Percentiles rank a stretch among this genome's conserved stretches.
Conservation (phyloP, 208 protist species). For the Leishmania gerbilli region DNA sequence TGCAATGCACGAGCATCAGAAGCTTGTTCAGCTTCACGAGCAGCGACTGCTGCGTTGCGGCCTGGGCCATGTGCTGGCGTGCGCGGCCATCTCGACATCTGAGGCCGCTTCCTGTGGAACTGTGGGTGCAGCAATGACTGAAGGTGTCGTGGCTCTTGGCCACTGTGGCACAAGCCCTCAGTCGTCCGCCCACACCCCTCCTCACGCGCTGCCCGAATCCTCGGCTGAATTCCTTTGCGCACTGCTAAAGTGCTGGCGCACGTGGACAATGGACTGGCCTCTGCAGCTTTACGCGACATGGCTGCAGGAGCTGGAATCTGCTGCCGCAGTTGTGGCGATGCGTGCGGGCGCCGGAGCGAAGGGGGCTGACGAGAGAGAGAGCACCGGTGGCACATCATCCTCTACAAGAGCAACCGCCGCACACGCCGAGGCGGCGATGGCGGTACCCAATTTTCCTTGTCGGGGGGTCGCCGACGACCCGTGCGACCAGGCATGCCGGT, state of each 20-base stretch:
- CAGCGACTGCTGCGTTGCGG: constrained; percentile 5
- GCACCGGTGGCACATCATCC: background rate
- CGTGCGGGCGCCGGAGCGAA: background rate
- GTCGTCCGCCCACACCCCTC: background rate
- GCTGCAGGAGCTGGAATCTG: background rate
- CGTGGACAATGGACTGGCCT: constrained; percentile 14
- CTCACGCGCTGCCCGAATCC: background rate
- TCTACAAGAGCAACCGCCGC: background rate
- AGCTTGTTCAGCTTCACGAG: constrained; percentile 7
- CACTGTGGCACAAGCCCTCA: background rate
- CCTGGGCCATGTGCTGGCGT: background rate
- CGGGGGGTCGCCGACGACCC: background rate
- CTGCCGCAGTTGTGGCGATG: no score
- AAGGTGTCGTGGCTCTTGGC: background rate
- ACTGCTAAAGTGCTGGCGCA: constrained; percentile 23
- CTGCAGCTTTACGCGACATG: background rate
- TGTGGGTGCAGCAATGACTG: background rate
- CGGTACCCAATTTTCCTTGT: background rate
- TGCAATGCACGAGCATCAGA: background rate
- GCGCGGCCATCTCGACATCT: background rate
- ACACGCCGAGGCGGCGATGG: background rate
- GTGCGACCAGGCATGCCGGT: background rate
- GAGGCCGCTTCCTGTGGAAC: background rate
- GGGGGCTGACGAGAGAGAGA: background rate
- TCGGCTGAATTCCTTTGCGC: constrained; percentile 12